Evolutionary conservation across 208 protist genomes (phyloP).

Genomic region (Leishmania arabica): DNA sequence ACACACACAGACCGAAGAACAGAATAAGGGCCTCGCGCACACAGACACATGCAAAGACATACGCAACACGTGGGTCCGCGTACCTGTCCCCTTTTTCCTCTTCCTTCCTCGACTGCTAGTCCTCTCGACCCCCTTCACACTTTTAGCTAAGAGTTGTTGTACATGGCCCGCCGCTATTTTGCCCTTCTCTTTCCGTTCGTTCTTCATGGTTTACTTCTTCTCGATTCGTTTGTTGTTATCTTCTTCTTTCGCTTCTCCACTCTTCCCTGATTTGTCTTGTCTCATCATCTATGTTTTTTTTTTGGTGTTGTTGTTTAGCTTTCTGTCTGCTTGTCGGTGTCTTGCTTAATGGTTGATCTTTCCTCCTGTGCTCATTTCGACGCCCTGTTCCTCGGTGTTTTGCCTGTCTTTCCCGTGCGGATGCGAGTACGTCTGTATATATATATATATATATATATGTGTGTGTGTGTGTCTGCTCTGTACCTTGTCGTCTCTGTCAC

Average conservation of each 20-base stretch:
- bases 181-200: neutral
- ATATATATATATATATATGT: neutral
- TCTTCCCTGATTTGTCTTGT: neutral
- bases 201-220: neutral
- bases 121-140: neutral
- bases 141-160: neutral
- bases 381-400: neutral
- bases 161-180: neutral
- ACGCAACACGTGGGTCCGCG: neutral
- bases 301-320: neutral
- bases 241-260: neutral
- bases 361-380: neutral
- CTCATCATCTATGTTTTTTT: neutral
- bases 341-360: neutral
- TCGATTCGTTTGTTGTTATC: conserved; percentile 6
- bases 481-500: neutral
- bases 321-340: conserved; percentile 1
- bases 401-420: neutral
- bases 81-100: neutral
- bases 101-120: neutral
- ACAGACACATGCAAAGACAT: neutral
- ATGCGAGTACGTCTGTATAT: conserved; percentile 1
- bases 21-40: neutral
- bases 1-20: neutral
- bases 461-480: neutral